These are phyloP conservation scores for Globomyces sp. DNA, from an alignment of 371 early-diverging fungal genomes.

Conservation along the genomic window DNA sequence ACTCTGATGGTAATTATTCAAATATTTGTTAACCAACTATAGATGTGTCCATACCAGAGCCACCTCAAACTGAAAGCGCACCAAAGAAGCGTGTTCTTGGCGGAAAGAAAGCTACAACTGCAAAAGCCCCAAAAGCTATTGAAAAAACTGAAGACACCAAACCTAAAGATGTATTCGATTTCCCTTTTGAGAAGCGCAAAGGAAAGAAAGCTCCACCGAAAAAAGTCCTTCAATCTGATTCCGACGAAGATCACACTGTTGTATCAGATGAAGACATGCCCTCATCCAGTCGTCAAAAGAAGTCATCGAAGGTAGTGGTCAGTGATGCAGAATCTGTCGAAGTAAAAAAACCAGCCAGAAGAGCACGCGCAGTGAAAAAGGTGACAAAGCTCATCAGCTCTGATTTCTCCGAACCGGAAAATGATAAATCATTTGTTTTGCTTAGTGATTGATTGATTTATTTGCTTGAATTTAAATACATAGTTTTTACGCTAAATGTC, in stretches of 20 bases:
- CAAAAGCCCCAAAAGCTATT: background rate
- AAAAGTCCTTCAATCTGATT: background rate
- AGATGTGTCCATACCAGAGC: no score
- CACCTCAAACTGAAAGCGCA: no score
- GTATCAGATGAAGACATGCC: conserved; percentile 1
- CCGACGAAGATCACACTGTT: background rate
- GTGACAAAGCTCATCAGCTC: background rate
- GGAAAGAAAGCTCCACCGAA: conserved; percentile 5
- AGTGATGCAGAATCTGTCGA: background rate
- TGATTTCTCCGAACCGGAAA: background rate
- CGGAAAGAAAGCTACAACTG: background rate
- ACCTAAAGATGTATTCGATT: background rate
- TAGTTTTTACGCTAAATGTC: no score
- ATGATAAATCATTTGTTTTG: background rate
- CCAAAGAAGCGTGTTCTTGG: no score
- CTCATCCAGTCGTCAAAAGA: no score
- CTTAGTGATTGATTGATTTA: no score
- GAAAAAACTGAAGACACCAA: background rate
- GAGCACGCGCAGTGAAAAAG: background rate
- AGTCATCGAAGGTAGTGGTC: no score
- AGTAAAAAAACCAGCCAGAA: background rate
- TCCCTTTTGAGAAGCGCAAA: background rate
- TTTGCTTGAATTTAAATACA: no score
- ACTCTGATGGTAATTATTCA: no score
- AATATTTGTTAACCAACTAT: no score